phyloP scores from a whole-genome alignment of 192 early-diverging fungal genomes.

The Backusella macrospora region DNA sequence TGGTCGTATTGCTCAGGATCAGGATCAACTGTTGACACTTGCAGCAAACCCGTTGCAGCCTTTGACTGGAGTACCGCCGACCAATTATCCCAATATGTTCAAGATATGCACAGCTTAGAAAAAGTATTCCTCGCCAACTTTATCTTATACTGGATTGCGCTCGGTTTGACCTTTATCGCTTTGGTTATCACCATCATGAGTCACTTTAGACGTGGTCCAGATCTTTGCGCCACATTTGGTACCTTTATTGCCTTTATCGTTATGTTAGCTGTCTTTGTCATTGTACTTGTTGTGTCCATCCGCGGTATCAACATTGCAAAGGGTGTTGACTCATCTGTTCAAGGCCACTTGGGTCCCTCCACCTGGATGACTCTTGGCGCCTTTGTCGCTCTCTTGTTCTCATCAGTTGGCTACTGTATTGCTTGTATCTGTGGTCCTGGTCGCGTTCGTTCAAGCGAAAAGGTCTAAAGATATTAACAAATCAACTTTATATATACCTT shows the following conservation, averaged over 20 bases:
- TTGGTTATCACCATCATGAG: slow-evolving; percentile 32
- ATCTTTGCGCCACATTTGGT: slow-evolving; percentile 32
- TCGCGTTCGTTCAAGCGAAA: slow-evolving; percentile 13
- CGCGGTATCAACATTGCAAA: slow-evolving; percentile 32
- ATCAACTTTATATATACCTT: background rate
- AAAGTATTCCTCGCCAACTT: slow-evolving; percentile 32
- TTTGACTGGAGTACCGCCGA: slow-evolving; percentile 34
- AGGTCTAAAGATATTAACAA: slow-evolving; percentile 5
- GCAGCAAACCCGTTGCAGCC: slow-evolving; percentile 27
- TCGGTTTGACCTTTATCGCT: slow-evolving; percentile 31
- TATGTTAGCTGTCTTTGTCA: slow-evolving; percentile 36
- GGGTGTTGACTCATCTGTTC: background rate
- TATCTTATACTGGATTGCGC: slow-evolving; percentile 35
- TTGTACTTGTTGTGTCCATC: slow-evolving; percentile 31
- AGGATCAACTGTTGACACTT: background rate
- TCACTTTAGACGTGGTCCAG: slow-evolving; percentile 29
- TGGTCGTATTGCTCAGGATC: slow-evolving; percentile 30
- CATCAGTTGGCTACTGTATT: slow-evolving; percentile 33
- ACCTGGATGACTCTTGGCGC: slow-evolving; percentile 39
- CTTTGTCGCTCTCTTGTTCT: slow-evolving; percentile 23
- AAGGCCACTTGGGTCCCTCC: slow-evolving; percentile 28
- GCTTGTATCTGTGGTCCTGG: slow-evolving; percentile 36
- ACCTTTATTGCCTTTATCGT: slow-evolving; percentile 36
- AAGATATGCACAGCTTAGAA: slow-evolving; percentile 12
- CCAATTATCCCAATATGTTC: background rate